phyloP scores from a whole-genome alignment of 331 rosid genomes.

The Telfairia occidentalis region DNA sequence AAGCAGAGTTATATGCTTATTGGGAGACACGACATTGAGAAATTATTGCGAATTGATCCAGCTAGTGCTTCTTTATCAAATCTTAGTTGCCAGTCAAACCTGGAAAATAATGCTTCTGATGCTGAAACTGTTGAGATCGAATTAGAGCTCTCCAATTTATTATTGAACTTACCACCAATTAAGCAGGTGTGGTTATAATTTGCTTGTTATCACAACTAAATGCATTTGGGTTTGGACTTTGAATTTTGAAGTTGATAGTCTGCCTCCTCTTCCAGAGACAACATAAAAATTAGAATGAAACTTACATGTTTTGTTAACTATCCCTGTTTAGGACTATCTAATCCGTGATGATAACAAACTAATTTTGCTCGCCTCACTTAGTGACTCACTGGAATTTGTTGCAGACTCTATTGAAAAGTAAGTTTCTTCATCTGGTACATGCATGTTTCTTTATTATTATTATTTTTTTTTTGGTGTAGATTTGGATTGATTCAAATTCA shows the following conservation, averaged over 20 bases:
- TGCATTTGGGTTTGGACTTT: neutral
- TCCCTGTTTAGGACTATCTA: slow-evolving; percentile 61
- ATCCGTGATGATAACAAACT: slow-evolving; percentile 93
- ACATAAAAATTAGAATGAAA: neutral
- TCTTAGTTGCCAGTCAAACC: slow-evolving; percentile 34
- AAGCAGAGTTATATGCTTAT: slow-evolving; percentile 98
- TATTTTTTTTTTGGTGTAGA: neutral
- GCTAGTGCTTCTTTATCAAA: slow-evolving; percentile 68
- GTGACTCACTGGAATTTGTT: slow-evolving; percentile 94
- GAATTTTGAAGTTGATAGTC: neutral
- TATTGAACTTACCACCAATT: slow-evolving; percentile 70
- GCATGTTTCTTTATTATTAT: neutral
- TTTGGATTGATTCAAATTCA: neutral
- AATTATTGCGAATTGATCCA: slow-evolving; percentile 76
- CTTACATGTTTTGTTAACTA: slow-evolving; percentile 5
- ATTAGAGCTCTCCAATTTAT: slow-evolving; percentile 53
- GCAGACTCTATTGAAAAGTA: slow-evolving; percentile 93
- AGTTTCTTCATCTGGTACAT: slow-evolving; percentile 22
- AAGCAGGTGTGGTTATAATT: slow-evolving; percentile 58
- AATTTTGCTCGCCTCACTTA: slow-evolving; percentile 90
- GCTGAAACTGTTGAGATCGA: slow-evolving; percentile 77
- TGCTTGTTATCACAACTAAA: neutral
- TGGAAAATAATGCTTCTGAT: slow-evolving; percentile 41
- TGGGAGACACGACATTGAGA: slow-evolving; percentile 95
- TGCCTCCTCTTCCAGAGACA: neutral